Evolutionary conservation across 2,329 filamentous ascomycete genomes (phyloP).

Genomic region (Pestalotiopsis sp.): DNA sequence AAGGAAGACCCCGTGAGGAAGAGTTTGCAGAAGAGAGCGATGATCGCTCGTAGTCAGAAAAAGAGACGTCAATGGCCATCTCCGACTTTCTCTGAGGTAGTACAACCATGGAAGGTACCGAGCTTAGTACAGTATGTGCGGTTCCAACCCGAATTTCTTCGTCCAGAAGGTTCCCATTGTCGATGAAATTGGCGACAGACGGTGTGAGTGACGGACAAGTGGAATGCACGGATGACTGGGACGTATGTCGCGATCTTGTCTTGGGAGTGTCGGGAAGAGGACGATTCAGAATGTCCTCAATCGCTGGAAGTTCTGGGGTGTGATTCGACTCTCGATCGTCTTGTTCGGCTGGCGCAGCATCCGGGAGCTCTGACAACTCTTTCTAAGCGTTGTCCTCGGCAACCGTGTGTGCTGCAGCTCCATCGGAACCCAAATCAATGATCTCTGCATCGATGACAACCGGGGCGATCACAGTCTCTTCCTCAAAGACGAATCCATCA

Average conservation of each 20-base stretch:
- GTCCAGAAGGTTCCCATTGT: constrained; percentile 31
- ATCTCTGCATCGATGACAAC: constrained; percentile 14
- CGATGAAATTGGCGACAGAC: constrained; percentile 29
- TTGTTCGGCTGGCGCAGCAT: neutral
- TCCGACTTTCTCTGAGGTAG: constrained; percentile 20
- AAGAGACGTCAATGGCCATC: constrained; percentile 20
- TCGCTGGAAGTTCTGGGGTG: constrained; percentile 1
- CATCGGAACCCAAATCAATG: neutral
- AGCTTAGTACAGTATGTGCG: constrained; percentile 27
- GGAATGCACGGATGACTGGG: constrained; percentile 27
- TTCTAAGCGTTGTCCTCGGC: constrained; percentile 17
- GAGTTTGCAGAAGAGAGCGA: constrained; percentile 23
- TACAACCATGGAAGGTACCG: constrained; percentile 27
- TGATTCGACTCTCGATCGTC: constrained; percentile 4
- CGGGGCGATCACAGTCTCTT: constrained; percentile 14
- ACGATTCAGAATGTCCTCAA: constrained; percentile 20
- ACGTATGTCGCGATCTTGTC: constrained; percentile 21
- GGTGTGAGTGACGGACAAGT: constrained; percentile 32
- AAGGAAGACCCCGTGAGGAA: constrained; percentile 23
- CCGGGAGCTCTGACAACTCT: constrained; percentile 17
- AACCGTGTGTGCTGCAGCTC: neutral
- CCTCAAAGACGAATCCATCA: constrained; percentile 18
- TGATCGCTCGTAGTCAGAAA: constrained; percentile 31
- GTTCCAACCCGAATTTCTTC: constrained; percentile 29
- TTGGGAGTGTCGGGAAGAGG: constrained; percentile 30